phyloP scores from a whole-genome alignment of 345 rosid species.

The Nephelium lappaceum region DNA sequence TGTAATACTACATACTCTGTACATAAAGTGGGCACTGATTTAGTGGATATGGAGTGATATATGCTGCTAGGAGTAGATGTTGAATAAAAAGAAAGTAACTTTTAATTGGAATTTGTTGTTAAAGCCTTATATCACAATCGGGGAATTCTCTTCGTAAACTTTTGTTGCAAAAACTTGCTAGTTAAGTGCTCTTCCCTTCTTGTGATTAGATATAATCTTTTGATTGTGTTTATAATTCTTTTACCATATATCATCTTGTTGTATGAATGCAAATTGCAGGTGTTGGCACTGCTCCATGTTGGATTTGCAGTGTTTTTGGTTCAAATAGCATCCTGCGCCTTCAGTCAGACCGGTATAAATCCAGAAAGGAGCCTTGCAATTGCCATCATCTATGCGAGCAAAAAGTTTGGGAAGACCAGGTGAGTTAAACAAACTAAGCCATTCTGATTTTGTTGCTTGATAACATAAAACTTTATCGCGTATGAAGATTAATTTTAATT shows the following conservation, averaged over 20 bases:
- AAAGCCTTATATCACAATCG: no score
- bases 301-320: constrained; percentile 60
- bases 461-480: background rate
- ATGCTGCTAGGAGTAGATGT: background rate
- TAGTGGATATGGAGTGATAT: no score
- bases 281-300: constrained; percentile 50
- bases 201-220: background rate
- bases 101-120: no score
- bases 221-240: background rate
- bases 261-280: constrained; percentile 17
- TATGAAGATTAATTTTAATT: background rate
- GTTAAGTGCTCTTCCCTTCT: no score
- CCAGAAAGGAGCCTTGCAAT: constrained; percentile 59
- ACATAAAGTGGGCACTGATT: no score
- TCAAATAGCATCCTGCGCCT: constrained; percentile 53
- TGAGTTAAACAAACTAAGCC: constrained; percentile 19
- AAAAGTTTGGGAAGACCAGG: constrained; percentile 56
- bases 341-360: constrained; percentile 54
- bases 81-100: background rate
- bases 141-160: no score
- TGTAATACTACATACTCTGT: no score
- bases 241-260: background rate
- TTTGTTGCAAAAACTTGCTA: no score
- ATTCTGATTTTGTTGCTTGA: background rate
- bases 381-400: constrained; percentile 47